A percentile compares a stretch with the other conserved stretches of the same genome.
phyloP scores from a whole-genome alignment of 2,329 filamentous ascomycete species.

The Podosphaera xanthii region DNA sequence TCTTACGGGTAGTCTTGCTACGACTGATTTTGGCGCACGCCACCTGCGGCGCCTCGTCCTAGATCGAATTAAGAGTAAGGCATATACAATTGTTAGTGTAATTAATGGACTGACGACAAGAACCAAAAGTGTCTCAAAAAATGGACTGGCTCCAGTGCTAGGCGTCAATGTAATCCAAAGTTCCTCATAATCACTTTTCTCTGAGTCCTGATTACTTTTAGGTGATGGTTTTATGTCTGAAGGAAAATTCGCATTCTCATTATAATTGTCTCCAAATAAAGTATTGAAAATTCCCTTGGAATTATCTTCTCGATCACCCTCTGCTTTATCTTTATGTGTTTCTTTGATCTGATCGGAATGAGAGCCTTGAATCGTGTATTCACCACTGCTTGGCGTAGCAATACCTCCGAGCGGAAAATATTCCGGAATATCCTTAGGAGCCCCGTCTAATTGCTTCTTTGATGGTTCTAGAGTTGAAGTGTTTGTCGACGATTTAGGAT shows the following conservation, averaged over 20 bases:
- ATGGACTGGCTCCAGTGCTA: conserved; percentile 70
- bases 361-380: conserved; percentile 26
- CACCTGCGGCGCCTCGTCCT: conserved; percentile 75
- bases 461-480: conserved; percentile 2
- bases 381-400: conserved; percentile 48
- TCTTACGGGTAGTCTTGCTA: conserved; percentile 80
- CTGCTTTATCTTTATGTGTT: conserved; percentile 6
- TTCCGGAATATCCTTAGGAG: conserved; percentile 14
- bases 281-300: conserved; percentile 24
- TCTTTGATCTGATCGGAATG: conserved; percentile 12
- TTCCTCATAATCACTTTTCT: conserved; percentile 38
- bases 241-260: conserved; percentile 16
- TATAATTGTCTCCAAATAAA: conserved; percentile 24
- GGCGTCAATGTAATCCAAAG: conserved; percentile 95
- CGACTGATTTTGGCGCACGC: conserved; percentile 92
- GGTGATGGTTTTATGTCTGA: background rate
- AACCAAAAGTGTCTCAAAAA: conserved; percentile 90
- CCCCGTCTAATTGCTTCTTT: conserved; percentile 10
- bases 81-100: conserved; percentile 81
- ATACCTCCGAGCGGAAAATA: conserved; percentile 28
- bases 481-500: conserved; percentile 5
- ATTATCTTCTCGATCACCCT: conserved; percentile 4
- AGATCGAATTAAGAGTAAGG: conserved; percentile 64
- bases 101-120: conserved; percentile 87
- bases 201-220: conserved; percentile 12